These are phyloP conservation scores for Pythium aquatile DNA, from an alignment of 352 stramenopile genomes.

Conservation along the genomic window DNA sequence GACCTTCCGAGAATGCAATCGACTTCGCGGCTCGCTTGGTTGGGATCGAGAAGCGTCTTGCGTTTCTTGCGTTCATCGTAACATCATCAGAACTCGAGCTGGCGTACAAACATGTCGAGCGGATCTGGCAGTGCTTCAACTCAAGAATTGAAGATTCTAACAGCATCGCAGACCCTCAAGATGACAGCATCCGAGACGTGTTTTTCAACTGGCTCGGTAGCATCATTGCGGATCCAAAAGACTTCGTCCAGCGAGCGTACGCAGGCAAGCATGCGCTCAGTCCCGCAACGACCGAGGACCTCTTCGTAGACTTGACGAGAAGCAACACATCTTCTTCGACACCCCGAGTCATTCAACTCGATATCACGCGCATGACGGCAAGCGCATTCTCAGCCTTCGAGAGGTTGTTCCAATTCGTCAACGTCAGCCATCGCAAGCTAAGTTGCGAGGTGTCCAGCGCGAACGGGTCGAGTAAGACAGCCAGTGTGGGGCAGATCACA, in stretches of 20 bases:
- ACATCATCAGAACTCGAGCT: conserved; percentile 72
- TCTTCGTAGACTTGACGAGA: conserved; percentile 25
- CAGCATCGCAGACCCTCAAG: background rate
- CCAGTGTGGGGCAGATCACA: conserved; percentile 5
- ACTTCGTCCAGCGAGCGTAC: conserved; percentile 71
- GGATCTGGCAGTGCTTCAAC: conserved; percentile 64
- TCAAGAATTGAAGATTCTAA: background rate
- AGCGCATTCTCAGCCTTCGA: conserved; percentile 32
- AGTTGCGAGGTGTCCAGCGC: conserved; percentile 10
- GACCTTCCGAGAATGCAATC: background rate
- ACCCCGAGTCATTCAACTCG: conserved; percentile 17
- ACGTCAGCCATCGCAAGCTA: conserved; percentile 25
- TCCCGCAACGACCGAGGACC: conserved; percentile 22
- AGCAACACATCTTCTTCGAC: background rate
- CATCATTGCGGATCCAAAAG: conserved; percentile 65
- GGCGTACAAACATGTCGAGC: conserved; percentile 52
- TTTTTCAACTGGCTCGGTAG: conserved; percentile 78
- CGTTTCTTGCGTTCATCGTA: conserved; percentile 74
- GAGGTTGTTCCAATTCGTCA: conserved; percentile 35
- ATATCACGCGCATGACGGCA: conserved; percentile 18
- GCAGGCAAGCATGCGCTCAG: conserved; percentile 58
- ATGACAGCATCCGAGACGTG: conserved; percentile 26
- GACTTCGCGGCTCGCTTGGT: background rate
- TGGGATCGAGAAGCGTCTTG: conserved; percentile 43
- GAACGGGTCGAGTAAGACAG: background rate